Conservation (phyloP, 106 monocot genomes). For the Allium cepa region DNA sequence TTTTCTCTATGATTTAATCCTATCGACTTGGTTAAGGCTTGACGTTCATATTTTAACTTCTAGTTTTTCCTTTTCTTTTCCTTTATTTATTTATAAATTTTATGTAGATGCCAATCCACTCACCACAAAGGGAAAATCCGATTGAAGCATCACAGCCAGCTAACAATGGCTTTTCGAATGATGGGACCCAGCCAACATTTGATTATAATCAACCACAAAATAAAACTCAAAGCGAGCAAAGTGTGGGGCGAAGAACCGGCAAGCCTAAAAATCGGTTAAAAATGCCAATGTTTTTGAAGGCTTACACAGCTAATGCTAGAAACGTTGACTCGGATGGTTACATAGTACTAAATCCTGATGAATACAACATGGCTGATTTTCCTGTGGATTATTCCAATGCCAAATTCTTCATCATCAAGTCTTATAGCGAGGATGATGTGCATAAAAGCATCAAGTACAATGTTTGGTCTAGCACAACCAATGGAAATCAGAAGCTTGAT, state of each 20-base stretch:
- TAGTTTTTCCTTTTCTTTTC: no score
- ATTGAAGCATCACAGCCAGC: neutral
- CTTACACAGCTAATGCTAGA: constrained; percentile 19
- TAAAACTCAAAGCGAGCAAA: constrained; percentile 30
- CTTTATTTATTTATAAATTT: no score
- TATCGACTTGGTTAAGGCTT: no score
- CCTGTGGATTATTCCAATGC: constrained; percentile 48
- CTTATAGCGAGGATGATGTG: constrained; percentile 87
- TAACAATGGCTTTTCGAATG: neutral
- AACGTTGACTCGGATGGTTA: constrained; percentile 23
- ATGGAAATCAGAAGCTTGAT: constrained; percentile 61
- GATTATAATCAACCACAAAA: constrained; percentile 5
- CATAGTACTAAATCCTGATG: constrained; percentile 26
- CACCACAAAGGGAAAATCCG: no score
- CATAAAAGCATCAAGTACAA: constrained; percentile 88
- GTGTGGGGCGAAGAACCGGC: constrained; percentile 40
- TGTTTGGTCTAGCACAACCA: constrained; percentile 83
- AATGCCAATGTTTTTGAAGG: constrained; percentile 20
- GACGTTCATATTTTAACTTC: no score
- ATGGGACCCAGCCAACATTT: constrained; percentile 1
- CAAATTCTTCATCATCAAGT: constrained; percentile 76
- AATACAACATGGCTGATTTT: constrained; percentile 50
- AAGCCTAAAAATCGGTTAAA: constrained; percentile 16
- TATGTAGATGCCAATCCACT: no score
- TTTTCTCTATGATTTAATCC: no score